These are phyloP conservation scores for Termitomyces sp. DNA, from an alignment of 768 basidiomycete species.

Conservation along the genomic window DNA sequence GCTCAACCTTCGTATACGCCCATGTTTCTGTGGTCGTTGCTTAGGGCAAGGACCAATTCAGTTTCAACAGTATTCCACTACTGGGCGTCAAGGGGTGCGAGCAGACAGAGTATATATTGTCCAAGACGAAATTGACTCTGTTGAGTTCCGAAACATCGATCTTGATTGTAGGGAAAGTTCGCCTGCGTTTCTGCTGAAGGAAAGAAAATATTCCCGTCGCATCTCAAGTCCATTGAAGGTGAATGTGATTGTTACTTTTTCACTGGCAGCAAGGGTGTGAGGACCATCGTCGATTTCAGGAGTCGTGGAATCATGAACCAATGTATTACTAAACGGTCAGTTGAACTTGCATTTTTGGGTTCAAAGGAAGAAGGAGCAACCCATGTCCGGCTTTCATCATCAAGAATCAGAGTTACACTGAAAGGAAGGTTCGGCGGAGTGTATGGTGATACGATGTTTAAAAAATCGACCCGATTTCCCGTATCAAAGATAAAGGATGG, in stretches of 20 bases:
- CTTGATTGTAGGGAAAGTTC: background rate
- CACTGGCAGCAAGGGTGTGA: background rate
- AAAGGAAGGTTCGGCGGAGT: background rate
- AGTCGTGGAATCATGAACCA: background rate
- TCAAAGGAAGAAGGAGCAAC: background rate
- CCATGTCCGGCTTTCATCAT: background rate
- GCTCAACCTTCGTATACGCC: background rate
- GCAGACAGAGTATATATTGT: background rate
- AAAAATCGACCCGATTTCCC: background rate
- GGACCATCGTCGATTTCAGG: background rate
- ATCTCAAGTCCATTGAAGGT: background rate
- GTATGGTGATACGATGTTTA: background rate
- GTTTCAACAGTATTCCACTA: too few species aligned
- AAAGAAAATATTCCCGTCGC: background rate
- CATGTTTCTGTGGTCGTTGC: background rate
- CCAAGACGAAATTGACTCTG: background rate
- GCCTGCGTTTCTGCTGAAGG: background rate
- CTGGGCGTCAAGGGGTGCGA: background rate
- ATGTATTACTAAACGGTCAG: background rate
- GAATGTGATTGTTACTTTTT: too few species aligned
- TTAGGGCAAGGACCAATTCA: background rate
- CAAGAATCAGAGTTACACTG: background rate
- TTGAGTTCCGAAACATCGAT: background rate
- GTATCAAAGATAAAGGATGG: background rate
- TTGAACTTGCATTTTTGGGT: background rate